phyloP scores from a whole-genome alignment of 345 rosid genomes.

The Cardamine resedifolia region DNA sequence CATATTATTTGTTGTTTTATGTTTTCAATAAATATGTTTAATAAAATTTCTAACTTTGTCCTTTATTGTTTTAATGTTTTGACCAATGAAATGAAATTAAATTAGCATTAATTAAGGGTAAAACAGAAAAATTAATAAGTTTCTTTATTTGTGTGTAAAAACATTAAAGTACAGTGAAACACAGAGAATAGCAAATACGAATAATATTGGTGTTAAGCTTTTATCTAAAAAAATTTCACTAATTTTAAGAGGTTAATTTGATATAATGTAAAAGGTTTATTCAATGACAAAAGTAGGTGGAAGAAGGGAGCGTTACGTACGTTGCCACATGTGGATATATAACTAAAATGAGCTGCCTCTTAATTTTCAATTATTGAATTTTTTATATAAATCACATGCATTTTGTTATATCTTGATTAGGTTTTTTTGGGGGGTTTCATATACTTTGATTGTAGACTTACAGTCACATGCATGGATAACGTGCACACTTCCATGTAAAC shows the following conservation, averaged over 20 bases:
- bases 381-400: slow-evolving; percentile 23
- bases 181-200: no score
- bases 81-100: no score
- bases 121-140: no score
- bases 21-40: no score
- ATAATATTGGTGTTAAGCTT: neutral
- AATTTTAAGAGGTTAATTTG: neutral
- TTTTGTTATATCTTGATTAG: neutral
- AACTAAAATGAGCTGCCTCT: slow-evolving; percentile 29
- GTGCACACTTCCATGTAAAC: slow-evolving; percentile 17
- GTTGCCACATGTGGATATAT: slow-evolving; percentile 26
- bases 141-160: no score
- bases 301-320: slow-evolving; percentile 10
- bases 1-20: no score
- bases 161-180: no score
- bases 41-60: no score
- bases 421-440: neutral
- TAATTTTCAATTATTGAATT: neutral
- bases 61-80: no score
- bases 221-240: neutral
- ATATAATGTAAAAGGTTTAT: neutral
- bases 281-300: neutral
- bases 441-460: neutral
- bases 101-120: no score
- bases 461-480: slow-evolving; percentile 31